Base-by-base conservation (phyloP, 2,329 filamentous ascomycete genomes). In the Colletotrichum lupini region DNA sequence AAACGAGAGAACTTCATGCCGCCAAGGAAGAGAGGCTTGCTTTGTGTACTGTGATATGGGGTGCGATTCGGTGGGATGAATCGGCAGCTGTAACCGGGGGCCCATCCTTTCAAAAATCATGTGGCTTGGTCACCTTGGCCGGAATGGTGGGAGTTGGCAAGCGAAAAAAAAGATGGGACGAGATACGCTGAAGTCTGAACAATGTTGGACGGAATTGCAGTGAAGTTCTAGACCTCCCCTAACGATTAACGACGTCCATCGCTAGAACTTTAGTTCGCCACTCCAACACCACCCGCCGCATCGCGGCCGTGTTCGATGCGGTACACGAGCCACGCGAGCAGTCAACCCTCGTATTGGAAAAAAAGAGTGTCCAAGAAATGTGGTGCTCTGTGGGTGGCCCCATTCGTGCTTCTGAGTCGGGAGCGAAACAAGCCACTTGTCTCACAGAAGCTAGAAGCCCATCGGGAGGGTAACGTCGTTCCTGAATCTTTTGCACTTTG, bases 401-500 rank as follows among this genome's bases (percentile, higher is more conserved):
- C 67, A 70, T 61, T 65, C 56, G 60, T 56, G 30, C 59, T 32
- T 49, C 35, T 35, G 42, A 49, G 67, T 60, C 70, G 64, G 59
- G 55, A 46, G 37, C 60, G 55, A 61, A 60, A 73, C 70, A 65
- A 49, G 56, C 60, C 67, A 56, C 66, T 61, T 70, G 67, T 73
- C 70, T 73, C 67, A 65, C 46, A 55, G 60, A 70, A 52, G 46
- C 59, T 19, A 55, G 28, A 70, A 24, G 46, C 32, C 59, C 67
- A 56, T 59, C 46, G 53, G 26, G 35, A 65, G 49, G 12, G 59
- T 30, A 70, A 70, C 46, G 60, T 35, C 49, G 32, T 63, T 68
- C 32, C 70, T 65, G 28, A 64, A 67, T 67, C 42, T 49, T 62
- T 70, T 22, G 55, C 26, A 68, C 22, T 49, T 46, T 37, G 56